These are phyloP conservation scores for Amaranthus cruentus DNA, from an alignment of 148 eudicot species.

Conservation along the genomic window DNA sequence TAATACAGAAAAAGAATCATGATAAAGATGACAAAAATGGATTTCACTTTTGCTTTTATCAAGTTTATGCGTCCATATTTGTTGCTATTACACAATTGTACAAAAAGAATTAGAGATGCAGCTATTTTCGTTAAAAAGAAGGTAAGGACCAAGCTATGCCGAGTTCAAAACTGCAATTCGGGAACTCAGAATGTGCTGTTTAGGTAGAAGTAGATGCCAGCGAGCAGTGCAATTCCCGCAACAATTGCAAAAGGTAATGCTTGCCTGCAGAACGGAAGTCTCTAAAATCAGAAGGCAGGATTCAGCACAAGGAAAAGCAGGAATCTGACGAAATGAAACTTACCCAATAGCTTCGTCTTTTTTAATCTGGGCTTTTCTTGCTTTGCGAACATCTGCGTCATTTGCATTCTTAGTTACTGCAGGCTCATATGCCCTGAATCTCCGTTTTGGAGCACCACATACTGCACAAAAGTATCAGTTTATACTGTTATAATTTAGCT, in stretches of 20 bases:
- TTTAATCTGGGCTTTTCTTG: constrained; percentile 70
- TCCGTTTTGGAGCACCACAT: constrained; percentile 92
- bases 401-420: constrained; percentile 67
- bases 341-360: constrained; percentile 88
- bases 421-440: constrained; percentile 71
- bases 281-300: neutral
- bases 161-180: constrained; percentile 10
- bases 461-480: constrained; percentile 41
- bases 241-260: constrained; percentile 77
- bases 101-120: constrained; percentile 23
- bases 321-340: neutral
- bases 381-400: constrained; percentile 56
- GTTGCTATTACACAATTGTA: constrained; percentile 5
- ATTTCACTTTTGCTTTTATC: neutral
- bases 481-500: neutral
- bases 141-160: neutral
- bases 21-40: neutral
- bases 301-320: neutral
- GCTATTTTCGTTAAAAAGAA: constrained; percentile 6
- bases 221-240: constrained; percentile 64
- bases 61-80: constrained; percentile 4
- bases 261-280: constrained; percentile 37
- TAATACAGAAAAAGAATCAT: too few species aligned
- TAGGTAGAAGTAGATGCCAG: constrained; percentile 69
- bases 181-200: constrained; percentile 43